Evolutionary conservation across 1,284 basidiomycete species (phyloP), one percentile per base, ranked within the genome.

Genomic region (Austroboletus niveus): DNA sequence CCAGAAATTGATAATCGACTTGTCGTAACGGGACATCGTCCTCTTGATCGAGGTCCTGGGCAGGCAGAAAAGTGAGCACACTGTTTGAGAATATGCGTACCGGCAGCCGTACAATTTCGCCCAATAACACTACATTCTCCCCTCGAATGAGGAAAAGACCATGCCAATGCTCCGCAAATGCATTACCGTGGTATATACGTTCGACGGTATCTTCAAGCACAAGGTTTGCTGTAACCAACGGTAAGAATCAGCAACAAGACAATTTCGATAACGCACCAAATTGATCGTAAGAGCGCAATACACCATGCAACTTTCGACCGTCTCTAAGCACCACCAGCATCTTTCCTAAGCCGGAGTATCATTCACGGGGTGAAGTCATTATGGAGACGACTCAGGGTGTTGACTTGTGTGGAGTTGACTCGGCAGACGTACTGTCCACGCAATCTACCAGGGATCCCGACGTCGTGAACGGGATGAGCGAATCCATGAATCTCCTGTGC

Each of bases 271-370:
- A 49, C 89, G 62, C 71, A 98, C 96, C 96, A 66, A 98, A 99
- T 69, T 99, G 97, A 76, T 99, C 97, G 71, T 99, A 99, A 22
- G 94, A 97, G 50, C 97, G 79, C 60, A 99, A 75, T 32, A 99
- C 94, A 32, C 97, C 97, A 61, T 98, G 89, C 41, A 98, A 80
- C 72, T 98, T 99, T 63, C 94, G 80, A 47, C 97, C 97, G 70
- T 99, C 97, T 69, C 97, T 82, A 54, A 99, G 78, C 60, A 98
- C 85, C 48, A 98, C 95, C 50, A 99, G 81, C 83, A 99, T 96
- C 84, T 98, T 99, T 78, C 98, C 94, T 98, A 61, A 61, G 60
- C 58, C 58, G 61, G 61, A 60, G 60, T 60, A 54, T 58, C 49
- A 61, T 43, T 47, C 48, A 61, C 50, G 58, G 60, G 61, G 59